phyloP scores from a whole-genome alignment of 2,329 filamentous ascomycete genomes.

The Mollisiaceae sp. region DNA sequence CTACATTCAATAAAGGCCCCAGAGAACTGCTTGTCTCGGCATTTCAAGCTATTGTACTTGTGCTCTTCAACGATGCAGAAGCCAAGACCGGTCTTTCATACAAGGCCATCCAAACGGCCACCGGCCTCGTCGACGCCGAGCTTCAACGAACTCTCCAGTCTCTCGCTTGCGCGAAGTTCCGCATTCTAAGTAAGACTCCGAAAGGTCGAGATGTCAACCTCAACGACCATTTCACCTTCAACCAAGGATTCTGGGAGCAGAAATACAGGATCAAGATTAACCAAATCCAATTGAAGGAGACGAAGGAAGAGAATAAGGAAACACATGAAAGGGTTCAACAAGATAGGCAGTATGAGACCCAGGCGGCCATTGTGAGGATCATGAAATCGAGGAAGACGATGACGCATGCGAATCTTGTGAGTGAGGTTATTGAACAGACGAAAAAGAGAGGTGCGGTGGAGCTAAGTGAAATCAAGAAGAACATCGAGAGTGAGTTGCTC shows the following conservation, averaged over 20 bases:
- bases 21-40: slow-evolving; percentile 92
- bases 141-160: slow-evolving; percentile 92
- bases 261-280: slow-evolving; percentile 98
- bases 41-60: slow-evolving; percentile 88
- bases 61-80: slow-evolving; percentile 81
- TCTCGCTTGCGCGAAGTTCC: slow-evolving; percentile 86
- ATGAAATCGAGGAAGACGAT: slow-evolving; percentile 95
- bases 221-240: slow-evolving; percentile 86
- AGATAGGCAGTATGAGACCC: slow-evolving; percentile 93
- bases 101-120: slow-evolving; percentile 73
- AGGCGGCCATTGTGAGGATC: slow-evolving; percentile 94
- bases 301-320: slow-evolving; percentile 90
- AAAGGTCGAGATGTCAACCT: slow-evolving; percentile 79
- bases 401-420: slow-evolving; percentile 83
- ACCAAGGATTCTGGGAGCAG: slow-evolving; percentile 74
- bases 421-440: slow-evolving; percentile 91
- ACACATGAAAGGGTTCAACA: slow-evolving; percentile 89
- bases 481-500: slow-evolving; percentile 83
- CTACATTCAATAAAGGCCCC: slow-evolving; percentile 75
- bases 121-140: slow-evolving; percentile 76
- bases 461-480: slow-evolving; percentile 88
- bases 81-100: slow-evolving; percentile 70
- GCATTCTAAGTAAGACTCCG: slow-evolving; percentile 84
- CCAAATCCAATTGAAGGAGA: slow-evolving; percentile 96
- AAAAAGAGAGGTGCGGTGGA: slow-evolving; percentile 86